A percentile compares a stretch with the other conserved stretches of the same genome.
These are phyloP conservation scores for Penicillium paxilli DNA, from an alignment of 495 filamentous ascomycete genomes.

Conservation along the genomic window DNA sequence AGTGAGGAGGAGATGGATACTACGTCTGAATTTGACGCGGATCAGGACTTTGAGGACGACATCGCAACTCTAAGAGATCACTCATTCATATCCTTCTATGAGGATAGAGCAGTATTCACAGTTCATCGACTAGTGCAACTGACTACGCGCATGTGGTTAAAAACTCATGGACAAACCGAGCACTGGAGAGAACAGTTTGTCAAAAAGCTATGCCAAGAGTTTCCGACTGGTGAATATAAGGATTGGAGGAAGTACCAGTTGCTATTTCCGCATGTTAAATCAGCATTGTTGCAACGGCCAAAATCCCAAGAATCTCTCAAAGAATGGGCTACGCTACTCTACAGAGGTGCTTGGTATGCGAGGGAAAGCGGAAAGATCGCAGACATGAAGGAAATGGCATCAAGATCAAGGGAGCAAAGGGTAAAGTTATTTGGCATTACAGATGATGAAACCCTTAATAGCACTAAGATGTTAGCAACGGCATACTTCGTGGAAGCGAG, in stretches of 20 bases:
- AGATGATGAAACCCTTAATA: not conserved
- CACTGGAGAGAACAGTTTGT: slow-evolving; percentile 8
- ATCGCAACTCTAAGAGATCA: not conserved
- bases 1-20: not conserved
- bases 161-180: slow-evolving; percentile 27
- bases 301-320: not conserved
- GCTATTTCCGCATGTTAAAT: not conserved
- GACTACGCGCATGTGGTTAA: not conserved
- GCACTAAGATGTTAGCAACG: not conserved
- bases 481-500: not conserved
- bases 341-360: not conserved
- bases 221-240: not conserved
- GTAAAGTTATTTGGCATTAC: not conserved
- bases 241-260: not conserved
- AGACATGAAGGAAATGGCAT: not conserved
- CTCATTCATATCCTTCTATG: not conserved
- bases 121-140: slow-evolving; percentile 2
- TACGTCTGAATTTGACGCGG: not conserved
- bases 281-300: not conserved
- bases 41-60: not conserved
- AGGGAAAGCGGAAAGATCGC: not conserved
- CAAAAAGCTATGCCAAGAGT: not conserved
- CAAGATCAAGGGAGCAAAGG: not conserved
- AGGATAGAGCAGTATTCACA: not conserved
- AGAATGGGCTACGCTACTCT: slow-evolving; percentile 1